A percentile compares a stretch with the other conserved stretches of the same genome.
Conservation (phyloP, 2,329 filamentous ascomycete species). For the Pseudodiploospora longispora region DNA sequence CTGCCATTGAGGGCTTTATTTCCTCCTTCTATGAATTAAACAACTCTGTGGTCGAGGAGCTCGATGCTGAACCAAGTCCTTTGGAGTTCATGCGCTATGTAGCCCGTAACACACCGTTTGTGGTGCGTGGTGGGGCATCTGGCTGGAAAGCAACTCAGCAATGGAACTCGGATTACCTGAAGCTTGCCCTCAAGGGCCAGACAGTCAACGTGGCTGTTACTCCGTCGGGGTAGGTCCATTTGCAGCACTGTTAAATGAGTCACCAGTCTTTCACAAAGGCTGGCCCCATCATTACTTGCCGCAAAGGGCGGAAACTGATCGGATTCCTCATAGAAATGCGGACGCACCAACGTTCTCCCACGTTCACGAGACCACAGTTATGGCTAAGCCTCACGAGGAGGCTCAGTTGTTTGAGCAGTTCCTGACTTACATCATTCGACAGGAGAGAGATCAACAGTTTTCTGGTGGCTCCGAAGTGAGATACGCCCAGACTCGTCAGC, state of each 20-base stretch:
- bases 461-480: conserved; percentile 40
- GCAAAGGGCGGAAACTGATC: neutral
- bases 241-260: neutral
- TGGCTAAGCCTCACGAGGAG: conserved; percentile 67
- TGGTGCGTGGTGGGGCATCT: conserved; percentile 54
- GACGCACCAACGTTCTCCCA: conserved; percentile 25
- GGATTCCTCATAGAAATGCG: conserved; percentile 23
- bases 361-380: conserved; percentile 31
- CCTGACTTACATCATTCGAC: conserved; percentile 50
- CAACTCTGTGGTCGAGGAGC: conserved; percentile 47
- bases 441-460: conserved; percentile 39
- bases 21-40: conserved; percentile 70
- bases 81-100: conserved; percentile 77
- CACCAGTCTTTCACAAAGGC: neutral
- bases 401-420: conserved; percentile 54
- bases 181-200: conserved; percentile 42
- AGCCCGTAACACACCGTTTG: conserved; percentile 64
- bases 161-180: conserved; percentile 58
- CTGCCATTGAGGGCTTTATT: conserved; percentile 43
- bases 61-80: conserved; percentile 58
- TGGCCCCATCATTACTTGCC: neutral
- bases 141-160: conserved; percentile 53
- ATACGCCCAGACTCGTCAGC: conserved; percentile 67
- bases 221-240: conserved; percentile 50
- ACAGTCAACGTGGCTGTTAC: conserved; percentile 70